Base-by-base conservation (phyloP, 495 filamentous ascomycete species). In the Xylaria flabelliformis region DNA sequence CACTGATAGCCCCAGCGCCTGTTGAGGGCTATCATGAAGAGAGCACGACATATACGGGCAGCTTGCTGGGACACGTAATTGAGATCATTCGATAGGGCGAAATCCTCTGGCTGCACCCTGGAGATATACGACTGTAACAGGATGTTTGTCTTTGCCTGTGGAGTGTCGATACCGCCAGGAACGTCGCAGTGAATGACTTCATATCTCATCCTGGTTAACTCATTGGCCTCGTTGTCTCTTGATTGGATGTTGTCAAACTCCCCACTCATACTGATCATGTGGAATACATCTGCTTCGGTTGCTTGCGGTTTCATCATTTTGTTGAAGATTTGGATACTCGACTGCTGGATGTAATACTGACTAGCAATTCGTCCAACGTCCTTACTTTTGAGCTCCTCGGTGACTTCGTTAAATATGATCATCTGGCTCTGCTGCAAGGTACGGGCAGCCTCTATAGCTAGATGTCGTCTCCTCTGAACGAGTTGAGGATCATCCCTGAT, bases 201-300 rank as follows among this genome's bases (percentile, higher is more conserved):
- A 0, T 92, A 84, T 32, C 86, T 90, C 3, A 97, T 80, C 53
- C 84, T 85, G 36, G 83, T 82, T 12, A 99, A 85, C 79, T 98
- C 96, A 64, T 91, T 89, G 10, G 90, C 87, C 78, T 99, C 96
- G 67, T 75, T 95, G 44, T 99, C 97, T 46, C 96, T 85, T 7
- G 91, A 91, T 79, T 97, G 94, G 67, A 99, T 95, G 71, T 98
- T 97, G 81, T 98, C 93, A 72, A 99, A 99, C 83, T 99, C 96
- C 58, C 94, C 94, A 74, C 94, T 97, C 89, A 94, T 91, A 78
- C 93, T 94, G 76, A 99, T 94, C 94, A 98, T 98, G 73, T 90
- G 90, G 36, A 99, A 83, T 36, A 97, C 90, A 78, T 98, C 95
- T 24, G 93, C 93, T 82, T 98, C 97, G 2, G 90, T 91, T 8